Evolutionary conservation across 2,329 filamentous ascomycete species (phyloP).

Genomic region (Conoideocrella luteorostrata): DNA sequence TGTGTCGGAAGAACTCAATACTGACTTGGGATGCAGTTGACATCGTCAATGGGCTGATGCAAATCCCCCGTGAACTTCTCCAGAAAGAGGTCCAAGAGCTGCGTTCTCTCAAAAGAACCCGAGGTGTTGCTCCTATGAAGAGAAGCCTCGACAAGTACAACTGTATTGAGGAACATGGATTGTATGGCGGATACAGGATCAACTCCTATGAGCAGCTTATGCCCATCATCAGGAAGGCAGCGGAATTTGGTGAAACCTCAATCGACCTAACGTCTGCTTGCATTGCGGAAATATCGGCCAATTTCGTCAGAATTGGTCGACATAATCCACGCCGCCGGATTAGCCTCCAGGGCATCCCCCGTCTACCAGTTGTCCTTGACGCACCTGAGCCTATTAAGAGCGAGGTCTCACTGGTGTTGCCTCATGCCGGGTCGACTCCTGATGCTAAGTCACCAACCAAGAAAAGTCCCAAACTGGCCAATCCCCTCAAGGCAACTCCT

Average conservation of each 20-base stretch:
- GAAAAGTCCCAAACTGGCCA: slow-evolving; percentile 19
- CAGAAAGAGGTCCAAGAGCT: slow-evolving; percentile 4
- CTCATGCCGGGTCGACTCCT: slow-evolving; percentile 12
- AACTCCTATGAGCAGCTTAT: slow-evolving; percentile 18
- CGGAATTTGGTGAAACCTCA: slow-evolving; percentile 12
- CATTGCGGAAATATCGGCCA: slow-evolving; percentile 17
- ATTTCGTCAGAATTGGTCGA: slow-evolving; percentile 11
- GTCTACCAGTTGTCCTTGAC: slow-evolving; percentile 22
- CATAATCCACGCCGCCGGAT: slow-evolving; percentile 4
- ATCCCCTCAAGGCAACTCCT: slow-evolving; percentile 19
- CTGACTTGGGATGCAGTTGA: slow-evolving; percentile 16
- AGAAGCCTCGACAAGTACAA: slow-evolving; percentile 17
- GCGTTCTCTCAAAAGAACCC: slow-evolving; percentile 4
- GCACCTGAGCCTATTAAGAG: slow-evolving; percentile 22
- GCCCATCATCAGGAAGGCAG: slow-evolving; percentile 18
- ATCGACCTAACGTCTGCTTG: slow-evolving; percentile 21
- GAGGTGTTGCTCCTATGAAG: slow-evolving; percentile 21
- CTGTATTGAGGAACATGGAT: slow-evolving; percentile 9
- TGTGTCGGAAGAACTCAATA: not conserved
- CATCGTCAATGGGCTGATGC: slow-evolving; percentile 15
- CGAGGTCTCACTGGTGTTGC: slow-evolving; percentile 15
- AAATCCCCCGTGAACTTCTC: slow-evolving; percentile 1
- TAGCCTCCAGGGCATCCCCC: slow-evolving; percentile 15
- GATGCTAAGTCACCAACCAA: slow-evolving; percentile 25
- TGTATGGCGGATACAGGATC: slow-evolving; percentile 20